These are phyloP conservation scores for Colletotrichum costaricense DNA, from an alignment of 2,329 filamentous ascomycete species.

Conservation along the genomic window DNA sequence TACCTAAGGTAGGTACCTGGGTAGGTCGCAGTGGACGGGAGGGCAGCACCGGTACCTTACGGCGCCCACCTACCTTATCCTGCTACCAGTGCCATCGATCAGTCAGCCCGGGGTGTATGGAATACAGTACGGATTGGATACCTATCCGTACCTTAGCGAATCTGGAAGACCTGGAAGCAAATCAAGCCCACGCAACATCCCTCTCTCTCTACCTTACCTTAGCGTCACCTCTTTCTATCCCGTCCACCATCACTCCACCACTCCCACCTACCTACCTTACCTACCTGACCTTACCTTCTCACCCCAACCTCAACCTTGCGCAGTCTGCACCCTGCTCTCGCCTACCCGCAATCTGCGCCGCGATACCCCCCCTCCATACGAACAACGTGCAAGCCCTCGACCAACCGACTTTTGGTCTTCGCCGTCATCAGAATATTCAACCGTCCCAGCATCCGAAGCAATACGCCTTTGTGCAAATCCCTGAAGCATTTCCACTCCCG, in stretches of 20 bases:
- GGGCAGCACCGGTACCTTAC: not conserved
- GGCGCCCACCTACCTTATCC: not conserved
- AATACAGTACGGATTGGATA: not conserved
- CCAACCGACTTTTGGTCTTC: constrained; percentile 10
- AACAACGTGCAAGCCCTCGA: constrained; percentile 14
- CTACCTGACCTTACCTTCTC: not conserved
- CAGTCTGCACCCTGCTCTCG: constrained; percentile 10
- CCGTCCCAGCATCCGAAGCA: constrained; percentile 13
- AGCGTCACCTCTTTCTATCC: constrained; percentile 17
- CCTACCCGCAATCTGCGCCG: constrained; percentile 12
- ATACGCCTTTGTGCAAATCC: constrained; percentile 6
- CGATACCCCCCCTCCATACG: constrained; percentile 5
- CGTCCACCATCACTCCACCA: constrained; percentile 4
- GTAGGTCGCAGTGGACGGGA: not conserved
- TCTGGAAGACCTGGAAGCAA: not conserved
- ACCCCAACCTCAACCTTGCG: constrained; percentile 14
- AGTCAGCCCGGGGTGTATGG: not conserved
- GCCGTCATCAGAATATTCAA: not conserved
- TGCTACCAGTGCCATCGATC: not conserved
- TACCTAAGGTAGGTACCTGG: too few relatives aligned
- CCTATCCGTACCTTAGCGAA: not conserved
- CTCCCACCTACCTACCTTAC: not conserved
- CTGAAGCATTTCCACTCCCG: not conserved
- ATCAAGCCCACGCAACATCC: constrained; percentile 1
- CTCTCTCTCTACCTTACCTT: not conserved